These are phyloP conservation scores for Apiospora pterosperma DNA, from an alignment of 2,329 filamentous ascomycete genomes.

Conservation along the genomic window DNA sequence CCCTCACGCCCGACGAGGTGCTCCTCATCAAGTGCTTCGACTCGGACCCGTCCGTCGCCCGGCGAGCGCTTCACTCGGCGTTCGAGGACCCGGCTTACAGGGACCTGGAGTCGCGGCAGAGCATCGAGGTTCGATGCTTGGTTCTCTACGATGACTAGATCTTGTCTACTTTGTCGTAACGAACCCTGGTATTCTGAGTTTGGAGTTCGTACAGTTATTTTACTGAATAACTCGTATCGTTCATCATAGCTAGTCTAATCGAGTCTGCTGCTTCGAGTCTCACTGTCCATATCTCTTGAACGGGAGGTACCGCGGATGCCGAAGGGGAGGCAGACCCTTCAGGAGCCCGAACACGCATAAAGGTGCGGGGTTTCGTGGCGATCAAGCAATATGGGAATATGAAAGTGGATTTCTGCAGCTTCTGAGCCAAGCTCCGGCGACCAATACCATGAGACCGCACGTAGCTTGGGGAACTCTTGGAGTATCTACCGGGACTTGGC, in stretches of 20 bases:
- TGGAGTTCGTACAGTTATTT: background rate
- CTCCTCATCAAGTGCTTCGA: conserved; percentile 59
- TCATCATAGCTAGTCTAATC: background rate
- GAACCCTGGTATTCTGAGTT: background rate
- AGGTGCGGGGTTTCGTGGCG: background rate
- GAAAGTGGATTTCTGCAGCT: background rate
- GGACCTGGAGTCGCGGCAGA: conserved; percentile 47
- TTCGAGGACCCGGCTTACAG: conserved; percentile 42
- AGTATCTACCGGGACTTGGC: background rate
- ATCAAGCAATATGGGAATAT: background rate
- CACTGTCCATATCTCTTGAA: background rate
- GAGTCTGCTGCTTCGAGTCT: background rate
- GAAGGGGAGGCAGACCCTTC: background rate
- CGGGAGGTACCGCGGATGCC: background rate
- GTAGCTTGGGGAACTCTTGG: background rate
- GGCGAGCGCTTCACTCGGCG: conserved; percentile 48
- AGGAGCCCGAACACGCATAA: background rate
- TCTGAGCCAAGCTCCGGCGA: background rate
- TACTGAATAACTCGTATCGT: background rate
- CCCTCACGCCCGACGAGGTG: conserved; percentile 47
- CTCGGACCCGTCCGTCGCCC: conserved; percentile 47
- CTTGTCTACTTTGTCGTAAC: background rate
- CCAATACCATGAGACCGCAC: background rate
- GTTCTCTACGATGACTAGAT: conserved; percentile 34
- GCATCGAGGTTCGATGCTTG: conserved; percentile 50